These are phyloP conservation scores for Eimeria sp. DNA, from an alignment of 169 alveolate species.

Conservation along the genomic window DNA sequence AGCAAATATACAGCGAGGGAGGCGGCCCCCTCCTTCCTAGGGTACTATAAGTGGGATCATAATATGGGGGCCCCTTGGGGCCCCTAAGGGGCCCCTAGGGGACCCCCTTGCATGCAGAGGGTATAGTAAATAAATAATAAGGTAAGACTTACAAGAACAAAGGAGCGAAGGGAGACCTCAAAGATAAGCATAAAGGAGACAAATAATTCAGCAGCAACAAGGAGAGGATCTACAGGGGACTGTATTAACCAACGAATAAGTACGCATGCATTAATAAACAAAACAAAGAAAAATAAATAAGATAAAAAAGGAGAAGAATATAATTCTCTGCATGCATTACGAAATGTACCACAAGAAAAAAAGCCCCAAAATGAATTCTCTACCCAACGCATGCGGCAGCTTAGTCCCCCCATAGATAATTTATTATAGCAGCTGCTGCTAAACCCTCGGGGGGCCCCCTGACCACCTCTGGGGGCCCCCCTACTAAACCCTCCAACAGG, in stretches of 20 bases:
- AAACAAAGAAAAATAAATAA: constrained; percentile 23
- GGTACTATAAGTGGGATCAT: too few species aligned
- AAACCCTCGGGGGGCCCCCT: neutral
- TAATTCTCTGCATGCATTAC: neutral
- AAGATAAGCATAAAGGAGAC: constrained; percentile 66
- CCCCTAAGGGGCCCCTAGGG: too few species aligned
- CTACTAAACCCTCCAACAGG: too few species aligned
- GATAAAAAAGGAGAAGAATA: constrained; percentile 55
- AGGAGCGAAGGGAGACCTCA: constrained; percentile 64
- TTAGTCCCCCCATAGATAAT: neutral
- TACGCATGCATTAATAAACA: constrained; percentile 57
- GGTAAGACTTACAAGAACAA: constrained; percentile 46
- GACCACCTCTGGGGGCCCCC: constrained; percentile 4
- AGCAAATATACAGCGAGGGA: neutral
- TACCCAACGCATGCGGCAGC: constrained; percentile 23
- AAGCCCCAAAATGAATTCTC: neutral
- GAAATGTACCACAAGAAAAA: neutral
- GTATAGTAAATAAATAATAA: neutral
- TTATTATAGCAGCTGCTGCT: neutral
- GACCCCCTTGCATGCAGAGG: too few species aligned
- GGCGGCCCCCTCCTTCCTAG: too few species aligned
- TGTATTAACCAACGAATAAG: constrained; percentile 37
- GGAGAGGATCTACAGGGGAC: constrained; percentile 18
- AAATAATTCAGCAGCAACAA: constrained; percentile 59
- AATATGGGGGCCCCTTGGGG: too few species aligned